Evolutionary conservation across 2,329 filamentous ascomycete genomes (phyloP).

Genomic region (Fusarium equiseti): DNA sequence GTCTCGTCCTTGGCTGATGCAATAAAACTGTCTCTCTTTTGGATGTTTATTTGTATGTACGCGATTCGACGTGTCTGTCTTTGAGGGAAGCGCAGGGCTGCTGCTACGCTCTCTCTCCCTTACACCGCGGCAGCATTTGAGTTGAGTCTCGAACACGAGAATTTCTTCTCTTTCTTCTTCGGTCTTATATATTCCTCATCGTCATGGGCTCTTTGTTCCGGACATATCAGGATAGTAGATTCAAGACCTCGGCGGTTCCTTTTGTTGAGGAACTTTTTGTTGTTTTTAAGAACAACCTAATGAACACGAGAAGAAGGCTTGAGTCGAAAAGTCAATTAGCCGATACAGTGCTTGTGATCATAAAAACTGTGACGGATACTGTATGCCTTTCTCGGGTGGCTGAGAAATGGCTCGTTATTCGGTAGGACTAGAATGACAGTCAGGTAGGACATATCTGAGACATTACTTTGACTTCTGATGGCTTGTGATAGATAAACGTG

Average conservation of each 20-base stretch:
- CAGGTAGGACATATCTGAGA: neutral
- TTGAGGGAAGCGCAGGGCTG: neutral
- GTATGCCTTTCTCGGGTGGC: slow-evolving; percentile 14
- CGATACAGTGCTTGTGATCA: neutral
- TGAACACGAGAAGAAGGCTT: neutral
- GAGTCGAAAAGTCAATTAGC: neutral
- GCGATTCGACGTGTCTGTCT: slow-evolving; percentile 10
- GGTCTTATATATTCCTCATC: slow-evolving; percentile 30
- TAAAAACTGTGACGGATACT: neutral
- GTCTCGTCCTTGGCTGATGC: slow-evolving; percentile 20
- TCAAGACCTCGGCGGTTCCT: slow-evolving; percentile 19
- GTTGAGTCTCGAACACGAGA: neutral
- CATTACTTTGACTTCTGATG: neutral
- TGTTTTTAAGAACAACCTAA: neutral
- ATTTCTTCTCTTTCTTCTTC: neutral
- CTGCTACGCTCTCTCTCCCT: neutral
- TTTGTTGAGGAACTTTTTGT: slow-evolving; percentile 17
- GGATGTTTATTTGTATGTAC: slow-evolving; percentile 13
- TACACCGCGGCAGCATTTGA: neutral
- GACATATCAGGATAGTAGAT: slow-evolving; percentile 26
- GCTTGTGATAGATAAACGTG: neutral
- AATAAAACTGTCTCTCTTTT: slow-evolving; percentile 18
- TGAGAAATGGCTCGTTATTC: neutral
- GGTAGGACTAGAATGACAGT: neutral
- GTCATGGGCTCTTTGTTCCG: neutral